Evolutionary conservation across 768 basidiomycete species (phyloP).

Genomic region (Suillus americanus): DNA sequence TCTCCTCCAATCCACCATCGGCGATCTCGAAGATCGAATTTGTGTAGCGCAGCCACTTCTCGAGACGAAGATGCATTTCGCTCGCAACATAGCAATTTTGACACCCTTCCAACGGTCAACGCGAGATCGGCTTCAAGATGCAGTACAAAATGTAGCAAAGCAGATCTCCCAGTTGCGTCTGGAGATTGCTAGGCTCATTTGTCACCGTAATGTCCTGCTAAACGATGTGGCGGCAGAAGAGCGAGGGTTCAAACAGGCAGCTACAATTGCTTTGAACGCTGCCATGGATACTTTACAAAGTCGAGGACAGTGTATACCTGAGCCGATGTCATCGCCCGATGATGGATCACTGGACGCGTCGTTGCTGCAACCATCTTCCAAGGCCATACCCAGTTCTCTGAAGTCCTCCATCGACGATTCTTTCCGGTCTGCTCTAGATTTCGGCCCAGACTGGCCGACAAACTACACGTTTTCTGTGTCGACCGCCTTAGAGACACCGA

Average conservation of each 20-base stretch:
- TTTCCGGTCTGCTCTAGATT: slow-evolving; percentile 69
- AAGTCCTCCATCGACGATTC: slow-evolving; percentile 55
- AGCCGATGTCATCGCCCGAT: slow-evolving; percentile 38
- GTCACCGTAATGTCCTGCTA: slow-evolving; percentile 73
- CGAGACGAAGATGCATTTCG: slow-evolving; percentile 65
- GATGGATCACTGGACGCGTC: slow-evolving; percentile 18
- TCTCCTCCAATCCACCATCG: slow-evolving; percentile 59
- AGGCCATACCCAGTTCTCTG: slow-evolving; percentile 26
- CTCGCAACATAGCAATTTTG: slow-evolving; percentile 80
- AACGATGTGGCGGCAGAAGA: slow-evolving; percentile 75
- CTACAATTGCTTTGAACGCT: slow-evolving; percentile 68
- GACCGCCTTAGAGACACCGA: slow-evolving; percentile 32
- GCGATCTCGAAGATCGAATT: slow-evolving; percentile 62
- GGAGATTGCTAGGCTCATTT: slow-evolving; percentile 68
- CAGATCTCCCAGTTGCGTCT: slow-evolving; percentile 67
- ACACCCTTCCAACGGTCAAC: slow-evolving; percentile 88
- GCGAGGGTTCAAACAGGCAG: slow-evolving; percentile 62
- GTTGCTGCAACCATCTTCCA: slow-evolving; percentile 14
- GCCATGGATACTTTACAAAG: slow-evolving; percentile 66
- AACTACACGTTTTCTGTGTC: slow-evolving; percentile 36
- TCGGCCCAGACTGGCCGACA: slow-evolving; percentile 47
- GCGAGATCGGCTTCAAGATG: slow-evolving; percentile 66
- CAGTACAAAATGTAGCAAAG: slow-evolving; percentile 62
- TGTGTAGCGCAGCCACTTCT: slow-evolving; percentile 54
- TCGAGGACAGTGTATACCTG: slow-evolving; percentile 20